Percentiles rank a stretch among this genome's conserved stretches.
phyloP scores from a whole-genome alignment of 352 stramenopile species.

The Pilasporangium apinafurcum region DNA sequence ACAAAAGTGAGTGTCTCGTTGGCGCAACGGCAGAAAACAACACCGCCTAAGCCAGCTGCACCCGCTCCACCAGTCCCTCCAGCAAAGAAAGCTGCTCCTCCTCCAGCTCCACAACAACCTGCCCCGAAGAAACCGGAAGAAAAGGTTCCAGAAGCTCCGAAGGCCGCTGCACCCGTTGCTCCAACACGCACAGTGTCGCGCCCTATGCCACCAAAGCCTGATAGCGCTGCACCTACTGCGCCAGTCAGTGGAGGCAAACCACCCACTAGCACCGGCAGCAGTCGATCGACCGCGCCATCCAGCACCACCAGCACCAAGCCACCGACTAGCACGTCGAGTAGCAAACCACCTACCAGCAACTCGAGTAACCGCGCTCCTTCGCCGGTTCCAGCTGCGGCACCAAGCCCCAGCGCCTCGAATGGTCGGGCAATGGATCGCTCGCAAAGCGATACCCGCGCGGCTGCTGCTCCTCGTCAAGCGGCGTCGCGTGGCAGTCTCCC shows the following conservation, averaged over 20 bases:
- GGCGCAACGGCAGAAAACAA: constrained; percentile 36
- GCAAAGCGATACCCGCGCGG: constrained; percentile 10
- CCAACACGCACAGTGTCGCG: constrained; percentile 3
- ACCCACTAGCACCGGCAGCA: background rate
- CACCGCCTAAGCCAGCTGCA: constrained; percentile 8
- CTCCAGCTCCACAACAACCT: background rate
- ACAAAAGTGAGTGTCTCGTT: constrained; percentile 74
- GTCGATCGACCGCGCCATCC: constrained; percentile 5
- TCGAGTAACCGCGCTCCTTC: constrained; percentile 2
- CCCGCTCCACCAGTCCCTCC: constrained; percentile 3
- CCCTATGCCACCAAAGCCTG: constrained; percentile 5
- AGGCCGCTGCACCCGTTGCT: background rate
- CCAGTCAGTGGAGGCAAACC: constrained; percentile 1
- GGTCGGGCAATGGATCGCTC: constrained; percentile 1
- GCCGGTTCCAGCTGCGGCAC: constrained; percentile 10
- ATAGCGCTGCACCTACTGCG: constrained; percentile 2
- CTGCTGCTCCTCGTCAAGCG: constrained; percentile 4
- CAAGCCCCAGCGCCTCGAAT: constrained; percentile 11
- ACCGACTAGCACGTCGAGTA: constrained; percentile 20
- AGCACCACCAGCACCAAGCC: constrained; percentile 15
- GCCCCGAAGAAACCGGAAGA: constrained; percentile 1
- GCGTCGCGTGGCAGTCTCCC: constrained; percentile 12
- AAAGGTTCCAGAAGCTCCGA: background rate
- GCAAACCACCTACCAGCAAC: constrained; percentile 5
- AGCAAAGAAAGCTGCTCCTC: constrained; percentile 13